Evolutionary conservation across 306 rosid genomes (phyloP), one percentile per base, ranked within the genome.

Genomic region (Ceratonia siliqua): DNA sequence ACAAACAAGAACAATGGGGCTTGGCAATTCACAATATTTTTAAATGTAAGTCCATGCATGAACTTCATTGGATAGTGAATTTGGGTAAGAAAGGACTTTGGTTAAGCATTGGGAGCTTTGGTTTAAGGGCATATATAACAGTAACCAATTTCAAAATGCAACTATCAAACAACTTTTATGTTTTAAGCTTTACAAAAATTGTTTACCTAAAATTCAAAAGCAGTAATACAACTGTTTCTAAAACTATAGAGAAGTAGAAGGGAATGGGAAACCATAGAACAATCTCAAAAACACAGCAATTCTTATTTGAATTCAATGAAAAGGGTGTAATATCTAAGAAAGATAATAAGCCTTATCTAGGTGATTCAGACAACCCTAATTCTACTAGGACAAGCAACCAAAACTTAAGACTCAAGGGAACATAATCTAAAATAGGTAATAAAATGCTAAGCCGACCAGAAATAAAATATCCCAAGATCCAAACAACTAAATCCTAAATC

Each of bases 101-200:
- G 32, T 45, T 55, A 76, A 56, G 61, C 12, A 62, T 28, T 2
- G 32, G 45, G 22, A 77, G 45, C 81, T 46, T 49, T 55, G 25
- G 10, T 58, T 48, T 33, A 6, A 13, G 50, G 32, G 41, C 21
- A 76, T 27, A 65, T 21, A 54, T 42, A 22, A 33, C 67, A 32
- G 27, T 30, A 68, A 56, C n/a, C 27, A 76, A 21, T 42, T 62
- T 66, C 62, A 66, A 76, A 54, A 67, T 33, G 58, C 61, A 67
- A 76, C 69, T 68, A 14, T 63, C 68, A 66, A 42, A 65, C 66
- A 25, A 41, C 48, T 8, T 21, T 13, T 27, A 30, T 15, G 53
- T 10, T 75, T 64, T 65, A 28, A 42, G 58, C 49, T 27, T 54
- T 39, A 50, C 28, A 54, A 53, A 53, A 27, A 54, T 57, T 38